Evolutionary conservation across 192 early-diverging fungal species (phyloP), one percentile per base, ranked within the genome.

Genomic region (Mortierella claussenii): DNA sequence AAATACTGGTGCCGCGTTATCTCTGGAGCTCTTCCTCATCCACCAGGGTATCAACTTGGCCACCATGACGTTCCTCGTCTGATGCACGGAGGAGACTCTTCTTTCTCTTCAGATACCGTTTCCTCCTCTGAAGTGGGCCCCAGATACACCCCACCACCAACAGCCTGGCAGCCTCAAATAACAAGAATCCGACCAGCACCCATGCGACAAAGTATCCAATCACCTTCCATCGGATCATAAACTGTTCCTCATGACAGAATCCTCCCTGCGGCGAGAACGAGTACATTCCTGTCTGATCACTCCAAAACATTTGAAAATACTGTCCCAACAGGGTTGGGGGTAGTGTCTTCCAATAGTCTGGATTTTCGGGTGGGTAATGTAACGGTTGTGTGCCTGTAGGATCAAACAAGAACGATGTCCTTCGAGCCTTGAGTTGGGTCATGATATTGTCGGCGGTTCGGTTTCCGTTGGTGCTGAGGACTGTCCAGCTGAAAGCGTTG

Each of bases 391-490:
- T 89, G 9, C 91, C 91, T 7, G 87, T 82, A 8, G 90, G 82
- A 70, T 91, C 89, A 42, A 90, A 86, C 4, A 91, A 65, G 44
- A 91, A 89, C 13, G 86, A 87, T 0, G 88, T 89, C 30, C 84
- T 81, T 30, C 84, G 81, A 4, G 80, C 83, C 21, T 65, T 69
- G 30, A 93, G 67, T 73, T 90, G 88, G 0, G 74, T 61, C 71
- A 93, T 71, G 36, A 93, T 87, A 15, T 79, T 76, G 6, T 68
- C 69, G 6, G 69, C 79, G 0, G 85, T 79, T 20, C 82, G 71
- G 27, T 81, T 81, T 2, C 81, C 61, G 11, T 86, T 88, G 24
- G 79, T 70, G 37, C 56, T 65, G 23, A 84, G 49, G 9, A 86
- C 78, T 1, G 87, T 89, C 91, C 91, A 93, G 4, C 81, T 82